Conservation (phyloP, 805 yeast genomes). For the Starmerella potacharoeniae region DNA sequence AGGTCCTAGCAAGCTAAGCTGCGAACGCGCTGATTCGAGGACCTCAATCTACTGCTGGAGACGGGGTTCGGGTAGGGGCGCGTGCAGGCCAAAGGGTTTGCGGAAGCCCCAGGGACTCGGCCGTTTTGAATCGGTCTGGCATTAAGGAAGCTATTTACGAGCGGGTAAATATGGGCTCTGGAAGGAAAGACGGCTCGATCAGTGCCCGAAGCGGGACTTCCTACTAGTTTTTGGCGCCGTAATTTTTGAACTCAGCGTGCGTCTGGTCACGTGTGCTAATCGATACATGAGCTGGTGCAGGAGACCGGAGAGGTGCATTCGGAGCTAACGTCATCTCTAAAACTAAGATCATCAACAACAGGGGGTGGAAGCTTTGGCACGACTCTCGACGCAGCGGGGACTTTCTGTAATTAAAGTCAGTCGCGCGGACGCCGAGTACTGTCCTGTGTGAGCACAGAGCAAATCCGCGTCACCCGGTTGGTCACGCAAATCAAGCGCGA, state of each 20-base stretch:
- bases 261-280: neutral
- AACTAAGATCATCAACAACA: neutral
- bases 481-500: neutral
- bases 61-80: neutral
- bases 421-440: neutral
- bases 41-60: neutral
- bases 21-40: neutral
- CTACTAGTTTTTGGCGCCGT: neutral
- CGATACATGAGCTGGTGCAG: slow-evolving; percentile 2
- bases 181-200: neutral
- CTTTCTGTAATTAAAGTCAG: neutral
- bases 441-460: neutral
- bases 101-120: neutral
- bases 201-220: neutral
- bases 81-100: neutral
- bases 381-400: neutral
- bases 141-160: too few species aligned
- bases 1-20: neutral
- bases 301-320: slow-evolving; percentile 1
- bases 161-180: neutral
- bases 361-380: neutral
- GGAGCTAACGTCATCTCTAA: slow-evolving; percentile 4
- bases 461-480: neutral
- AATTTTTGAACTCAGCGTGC: neutral
- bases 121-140: neutral